phyloP scores from a whole-genome alignment of 2,329 filamentous ascomycete species.

The Incumbomyces delicatus region DNA sequence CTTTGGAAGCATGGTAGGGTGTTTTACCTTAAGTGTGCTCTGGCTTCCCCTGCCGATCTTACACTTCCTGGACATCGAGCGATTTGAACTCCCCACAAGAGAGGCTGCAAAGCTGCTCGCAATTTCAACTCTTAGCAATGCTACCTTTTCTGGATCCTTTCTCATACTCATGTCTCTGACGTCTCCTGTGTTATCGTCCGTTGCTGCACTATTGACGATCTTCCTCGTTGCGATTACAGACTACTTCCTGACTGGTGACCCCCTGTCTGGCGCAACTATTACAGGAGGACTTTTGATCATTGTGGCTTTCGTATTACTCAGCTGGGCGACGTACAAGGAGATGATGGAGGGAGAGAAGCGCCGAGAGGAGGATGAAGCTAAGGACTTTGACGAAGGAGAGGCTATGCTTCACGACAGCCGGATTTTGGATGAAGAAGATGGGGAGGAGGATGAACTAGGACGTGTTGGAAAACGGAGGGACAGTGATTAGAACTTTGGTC shows the following conservation, averaged over 20 bases:
- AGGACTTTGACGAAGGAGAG: slow-evolving; percentile 34
- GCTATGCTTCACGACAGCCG: slow-evolving; percentile 3
- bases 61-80: slow-evolving; percentile 68
- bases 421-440: not conserved
- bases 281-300: slow-evolving; percentile 81
- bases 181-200: slow-evolving; percentile 81
- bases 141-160: slow-evolving; percentile 85
- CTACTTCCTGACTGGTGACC: slow-evolving; percentile 71
- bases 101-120: slow-evolving; percentile 69
- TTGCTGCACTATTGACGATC: slow-evolving; percentile 88
- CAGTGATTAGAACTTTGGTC: not conserved
- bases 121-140: slow-evolving; percentile 76
- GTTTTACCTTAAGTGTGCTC: slow-evolving; percentile 74
- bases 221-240: slow-evolving; percentile 92
- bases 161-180: slow-evolving; percentile 87
- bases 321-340: slow-evolving; percentile 86
- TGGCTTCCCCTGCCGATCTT: slow-evolving; percentile 88
- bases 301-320: slow-evolving; percentile 73
- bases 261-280: slow-evolving; percentile 64
- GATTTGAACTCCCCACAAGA: slow-evolving; percentile 70
- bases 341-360: slow-evolving; percentile 74
- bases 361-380: slow-evolving; percentile 34
- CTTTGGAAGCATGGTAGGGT: slow-evolving; percentile 77
- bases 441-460: slow-evolving; percentile 10
- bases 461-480: not conserved